phyloP scores from a whole-genome alignment of 495 filamentous ascomycete species.

The Xylaria longipes region DNA sequence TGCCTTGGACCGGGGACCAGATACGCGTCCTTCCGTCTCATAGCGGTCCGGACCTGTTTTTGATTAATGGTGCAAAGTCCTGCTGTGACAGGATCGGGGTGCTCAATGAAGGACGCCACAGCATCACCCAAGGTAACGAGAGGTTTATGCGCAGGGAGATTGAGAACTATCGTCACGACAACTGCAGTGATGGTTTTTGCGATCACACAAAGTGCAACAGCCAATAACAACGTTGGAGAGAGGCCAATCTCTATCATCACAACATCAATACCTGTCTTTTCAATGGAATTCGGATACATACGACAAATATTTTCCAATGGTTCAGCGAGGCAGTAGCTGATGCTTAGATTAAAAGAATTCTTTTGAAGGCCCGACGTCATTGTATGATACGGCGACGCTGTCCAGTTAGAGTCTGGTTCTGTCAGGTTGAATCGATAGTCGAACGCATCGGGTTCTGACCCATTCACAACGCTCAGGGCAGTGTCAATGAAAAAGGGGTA shows the following conservation, averaged over 20 bases:
- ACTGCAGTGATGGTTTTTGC: conserved; percentile 46
- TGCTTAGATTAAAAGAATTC: conserved; percentile 6
- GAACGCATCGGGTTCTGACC: too few relatives aligned
- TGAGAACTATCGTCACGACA: conserved; percentile 42
- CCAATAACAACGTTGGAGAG: conserved; percentile 44
- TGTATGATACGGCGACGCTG: not conserved
- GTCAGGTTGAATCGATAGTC: too few relatives aligned
- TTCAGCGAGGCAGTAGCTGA: conserved; percentile 35
- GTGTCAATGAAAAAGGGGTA: not conserved
- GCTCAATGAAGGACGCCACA: conserved; percentile 53
- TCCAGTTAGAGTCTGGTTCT: too few relatives aligned
- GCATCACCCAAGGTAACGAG: conserved; percentile 62
- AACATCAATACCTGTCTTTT: not conserved
- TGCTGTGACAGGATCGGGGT: conserved; percentile 46
- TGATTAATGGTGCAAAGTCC: conserved; percentile 41
- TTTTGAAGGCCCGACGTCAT: not conserved
- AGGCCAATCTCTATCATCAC: conserved; percentile 24
- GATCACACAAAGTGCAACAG: conserved; percentile 41
- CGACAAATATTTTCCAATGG: conserved; percentile 28
- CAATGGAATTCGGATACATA: not conserved
- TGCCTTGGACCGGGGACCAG: conserved; percentile 20
- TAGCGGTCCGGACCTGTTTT: conserved; percentile 29
- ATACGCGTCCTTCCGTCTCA: not conserved
- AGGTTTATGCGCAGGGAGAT: conserved; percentile 36
- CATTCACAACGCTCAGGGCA: not conserved